Base-by-base conservation (phyloP, 2,329 filamentous ascomycete species). In the Atkinsonella hypoxylon region DNA sequence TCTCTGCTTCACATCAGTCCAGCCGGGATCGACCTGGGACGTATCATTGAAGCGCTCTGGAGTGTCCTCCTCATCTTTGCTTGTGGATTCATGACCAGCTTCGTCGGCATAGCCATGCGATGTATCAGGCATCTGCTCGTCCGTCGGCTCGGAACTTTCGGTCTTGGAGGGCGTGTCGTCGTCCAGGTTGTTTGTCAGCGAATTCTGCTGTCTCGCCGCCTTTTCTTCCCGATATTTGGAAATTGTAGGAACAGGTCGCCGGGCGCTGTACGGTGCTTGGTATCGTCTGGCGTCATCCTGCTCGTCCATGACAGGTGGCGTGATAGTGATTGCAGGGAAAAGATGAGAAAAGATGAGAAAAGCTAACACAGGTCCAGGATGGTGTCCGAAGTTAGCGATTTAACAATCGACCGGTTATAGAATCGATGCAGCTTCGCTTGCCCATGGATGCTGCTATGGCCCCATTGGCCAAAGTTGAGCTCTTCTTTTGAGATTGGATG, bases 211-310 rank as follows among this genome's bases (percentile, higher is more conserved):
- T n/a, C 75, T 63, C 43, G 72, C 69, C 32, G 62, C 70, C 42
- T 67, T 67, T 47, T 74, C 72, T 52, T 76, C 67, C 22, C 68
- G 64, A 52, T 76, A 77, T 45, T 66, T 70, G 41, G 72, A 69
- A 43, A 77, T 65, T 30, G 74, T 78, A 8, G 75, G 75, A 31
- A 74, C 67, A 3, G 70, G 71, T 53, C 70, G 65, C 11, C 61
- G 63, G 36, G 66, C 67, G 47, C 65, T 70, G 55, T 74, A 73
- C 2, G 70, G 70, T 42, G 64, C 61, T 32, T 64, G 61, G 50
- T 69, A 68, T 50, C 67, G 64, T 43, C 64, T 62, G 22, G 58
- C 59, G 20, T 71, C 65, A 18, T 71, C 65, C 20, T 63, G 58
- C 51, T 70, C 67, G 45, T 67, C 64, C 51, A 58, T 59, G 54